Conservation (phyloP, 768 basidiomycete species). For the Butyriboletus loyo region DNA sequence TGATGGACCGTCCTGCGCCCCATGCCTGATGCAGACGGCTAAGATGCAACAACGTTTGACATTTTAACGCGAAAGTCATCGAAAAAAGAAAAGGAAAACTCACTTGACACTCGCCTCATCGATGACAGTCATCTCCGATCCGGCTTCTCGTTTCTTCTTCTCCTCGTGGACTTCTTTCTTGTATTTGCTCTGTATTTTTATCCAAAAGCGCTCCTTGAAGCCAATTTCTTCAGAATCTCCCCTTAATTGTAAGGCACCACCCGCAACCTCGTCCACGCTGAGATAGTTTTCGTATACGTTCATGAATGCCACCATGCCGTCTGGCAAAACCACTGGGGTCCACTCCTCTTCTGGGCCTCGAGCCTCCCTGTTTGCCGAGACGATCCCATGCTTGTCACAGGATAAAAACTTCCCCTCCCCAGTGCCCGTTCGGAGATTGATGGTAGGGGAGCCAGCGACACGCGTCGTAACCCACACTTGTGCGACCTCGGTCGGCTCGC, state of each 20-base stretch:
- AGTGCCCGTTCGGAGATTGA: conserved; percentile 85
- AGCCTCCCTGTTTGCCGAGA: conserved; percentile 83
- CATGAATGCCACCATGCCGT: conserved; percentile 86
- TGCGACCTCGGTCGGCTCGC: conserved; percentile 74
- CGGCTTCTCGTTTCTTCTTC: conserved; percentile 64
- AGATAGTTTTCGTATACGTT: conserved; percentile 90
- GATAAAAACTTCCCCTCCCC: conserved; percentile 90
- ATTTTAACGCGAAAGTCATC: background rate
- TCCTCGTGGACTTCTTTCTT: conserved; percentile 80
- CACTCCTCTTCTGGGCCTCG: conserved; percentile 94
- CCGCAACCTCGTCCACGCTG: conserved; percentile 80
- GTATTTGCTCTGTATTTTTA: conserved; percentile 88
- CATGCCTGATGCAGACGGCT: conserved; percentile 79
- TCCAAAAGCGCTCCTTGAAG: conserved; percentile 82
- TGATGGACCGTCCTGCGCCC: conserved; percentile 75
- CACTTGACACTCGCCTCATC: conserved; percentile 78
- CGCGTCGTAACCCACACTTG: conserved; percentile 93
- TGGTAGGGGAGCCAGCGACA: conserved; percentile 76
- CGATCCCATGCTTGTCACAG: conserved; percentile 81
- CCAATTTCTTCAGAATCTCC: conserved; percentile 86
- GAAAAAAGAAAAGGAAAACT: conserved; percentile 30
- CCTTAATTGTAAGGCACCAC: conserved; percentile 71
- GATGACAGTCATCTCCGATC: conserved; percentile 47
- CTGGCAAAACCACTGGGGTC: conserved; percentile 78
- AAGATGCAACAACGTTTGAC: conserved; percentile 5